Conservation (phyloP, 148 eudicot genomes). For the Fagopyrum esculentum region DNA sequence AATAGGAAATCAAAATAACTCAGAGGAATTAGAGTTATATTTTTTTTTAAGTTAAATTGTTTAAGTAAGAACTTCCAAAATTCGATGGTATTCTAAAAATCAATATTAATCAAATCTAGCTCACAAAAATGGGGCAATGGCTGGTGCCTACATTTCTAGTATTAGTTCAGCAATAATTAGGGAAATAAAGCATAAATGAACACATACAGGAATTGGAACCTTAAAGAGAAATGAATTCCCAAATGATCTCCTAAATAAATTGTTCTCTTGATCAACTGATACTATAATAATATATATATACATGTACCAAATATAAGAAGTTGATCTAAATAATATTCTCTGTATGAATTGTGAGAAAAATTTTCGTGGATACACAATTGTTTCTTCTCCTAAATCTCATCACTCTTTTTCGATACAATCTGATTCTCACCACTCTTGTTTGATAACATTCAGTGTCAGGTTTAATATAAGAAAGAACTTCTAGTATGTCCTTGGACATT, state of each 20-base stretch:
- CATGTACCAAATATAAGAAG: neutral
- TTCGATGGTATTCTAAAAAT: neutral
- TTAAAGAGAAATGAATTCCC: neutral
- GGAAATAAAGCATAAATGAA: neutral
- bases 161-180: neutral
- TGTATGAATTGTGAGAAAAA: neutral
- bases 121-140: neutral
- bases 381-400: neutral
- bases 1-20: neutral
- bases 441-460: neutral
- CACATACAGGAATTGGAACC: neutral
- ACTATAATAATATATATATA: neutral
- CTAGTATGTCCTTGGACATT: neutral
- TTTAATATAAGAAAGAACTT: neutral
- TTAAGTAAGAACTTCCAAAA: neutral
- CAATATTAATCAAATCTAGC: neutral
- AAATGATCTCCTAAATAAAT: neutral
- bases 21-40: neutral
- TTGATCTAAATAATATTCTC: neutral
- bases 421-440: neutral
- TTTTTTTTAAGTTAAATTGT: neutral
- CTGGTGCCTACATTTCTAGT: neutral
- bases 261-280: neutral
- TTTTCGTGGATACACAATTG: neutral
- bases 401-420: no score